Conservation (phyloP, 495 filamentous ascomycete genomes). For the Xylaria intraflava region DNA sequence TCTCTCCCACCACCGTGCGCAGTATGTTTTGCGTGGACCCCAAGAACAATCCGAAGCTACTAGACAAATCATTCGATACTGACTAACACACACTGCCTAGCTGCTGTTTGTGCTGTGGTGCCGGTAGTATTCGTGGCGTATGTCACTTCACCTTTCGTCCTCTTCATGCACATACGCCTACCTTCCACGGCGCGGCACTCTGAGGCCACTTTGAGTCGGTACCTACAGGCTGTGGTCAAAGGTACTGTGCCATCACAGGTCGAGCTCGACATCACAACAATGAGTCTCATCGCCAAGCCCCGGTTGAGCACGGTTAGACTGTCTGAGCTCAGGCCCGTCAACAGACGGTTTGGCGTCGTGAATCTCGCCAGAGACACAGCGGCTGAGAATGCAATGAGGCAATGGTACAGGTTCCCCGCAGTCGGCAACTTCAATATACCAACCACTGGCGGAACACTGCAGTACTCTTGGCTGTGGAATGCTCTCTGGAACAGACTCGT, state of each 20-base stretch:
- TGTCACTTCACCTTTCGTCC: constrained; percentile 61
- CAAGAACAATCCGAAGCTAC: not conserved
- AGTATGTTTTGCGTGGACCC: constrained; percentile 10
- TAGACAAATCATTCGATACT: not conserved
- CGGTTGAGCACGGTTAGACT: constrained; percentile 40
- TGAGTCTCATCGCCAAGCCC: constrained; percentile 57
- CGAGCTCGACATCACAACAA: constrained; percentile 61
- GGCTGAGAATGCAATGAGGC: constrained; percentile 17
- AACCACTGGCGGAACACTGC: constrained; percentile 6
- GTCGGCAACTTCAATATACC: constrained; percentile 30
- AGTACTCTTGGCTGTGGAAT: constrained; percentile 19
- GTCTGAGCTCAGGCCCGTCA: constrained; percentile 42
- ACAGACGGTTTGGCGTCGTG: constrained; percentile 40
- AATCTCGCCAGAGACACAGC: constrained; percentile 43
- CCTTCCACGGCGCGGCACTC: constrained; percentile 65
- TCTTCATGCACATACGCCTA: constrained; percentile 62
- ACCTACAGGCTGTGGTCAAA: constrained; percentile 32
- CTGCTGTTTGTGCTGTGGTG: constrained; percentile 51
- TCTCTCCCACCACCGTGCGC: constrained; percentile 15
- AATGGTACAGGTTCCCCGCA: constrained; percentile 33
- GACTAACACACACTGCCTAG: constrained; percentile 34
- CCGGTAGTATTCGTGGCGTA: constrained; percentile 63
- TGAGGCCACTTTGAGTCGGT: constrained; percentile 58
- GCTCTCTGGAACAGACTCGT: too few species aligned
- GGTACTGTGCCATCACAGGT: constrained; percentile 57